Evolutionary conservation across 768 basidiomycete species (phyloP).

Genomic region (Phanerochaete sordida): DNA sequence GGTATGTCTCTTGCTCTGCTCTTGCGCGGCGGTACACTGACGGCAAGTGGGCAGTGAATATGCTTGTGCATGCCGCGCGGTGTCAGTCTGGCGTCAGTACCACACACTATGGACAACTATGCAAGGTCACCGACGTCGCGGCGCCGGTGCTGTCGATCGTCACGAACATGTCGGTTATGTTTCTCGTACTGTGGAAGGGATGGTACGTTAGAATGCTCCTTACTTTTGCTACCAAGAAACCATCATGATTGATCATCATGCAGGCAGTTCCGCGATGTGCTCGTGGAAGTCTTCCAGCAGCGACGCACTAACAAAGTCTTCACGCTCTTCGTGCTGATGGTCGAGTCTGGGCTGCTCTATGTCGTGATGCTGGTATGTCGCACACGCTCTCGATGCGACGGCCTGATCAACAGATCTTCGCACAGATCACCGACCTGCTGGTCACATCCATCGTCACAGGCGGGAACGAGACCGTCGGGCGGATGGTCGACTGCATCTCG

Average conservation of each 20-base stretch:
- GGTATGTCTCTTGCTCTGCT: neutral
- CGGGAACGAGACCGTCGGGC: conserved; percentile 5
- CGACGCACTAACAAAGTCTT: conserved; percentile 1
- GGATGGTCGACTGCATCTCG: conserved; percentile 11
- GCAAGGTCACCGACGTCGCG: conserved; percentile 6
- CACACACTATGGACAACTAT: conserved; percentile 9
- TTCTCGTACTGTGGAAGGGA: conserved; percentile 5
- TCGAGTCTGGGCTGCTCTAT: conserved; percentile 10
- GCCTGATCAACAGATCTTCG: neutral
- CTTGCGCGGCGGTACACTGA: neutral
- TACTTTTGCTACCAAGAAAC: neutral
- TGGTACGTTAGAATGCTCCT: neutral
- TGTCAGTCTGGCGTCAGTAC: conserved; percentile 8
- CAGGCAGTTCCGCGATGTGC: conserved; percentile 1
- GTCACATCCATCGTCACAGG: conserved; percentile 9
- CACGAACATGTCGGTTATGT: conserved; percentile 10
- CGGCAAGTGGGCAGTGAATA: neutral
- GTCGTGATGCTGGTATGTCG: conserved; percentile 7
- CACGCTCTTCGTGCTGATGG: conserved; percentile 8
- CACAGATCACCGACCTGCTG: conserved; percentile 6
- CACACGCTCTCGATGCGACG: neutral
- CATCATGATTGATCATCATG: neutral
- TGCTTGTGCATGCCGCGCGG: conserved; percentile 5
- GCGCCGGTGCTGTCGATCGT: conserved; percentile 9
- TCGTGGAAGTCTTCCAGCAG: neutral